phyloP scores from a whole-genome alignment of 805 yeast genomes.

The Hanseniaspora hatyaiensis region DNA sequence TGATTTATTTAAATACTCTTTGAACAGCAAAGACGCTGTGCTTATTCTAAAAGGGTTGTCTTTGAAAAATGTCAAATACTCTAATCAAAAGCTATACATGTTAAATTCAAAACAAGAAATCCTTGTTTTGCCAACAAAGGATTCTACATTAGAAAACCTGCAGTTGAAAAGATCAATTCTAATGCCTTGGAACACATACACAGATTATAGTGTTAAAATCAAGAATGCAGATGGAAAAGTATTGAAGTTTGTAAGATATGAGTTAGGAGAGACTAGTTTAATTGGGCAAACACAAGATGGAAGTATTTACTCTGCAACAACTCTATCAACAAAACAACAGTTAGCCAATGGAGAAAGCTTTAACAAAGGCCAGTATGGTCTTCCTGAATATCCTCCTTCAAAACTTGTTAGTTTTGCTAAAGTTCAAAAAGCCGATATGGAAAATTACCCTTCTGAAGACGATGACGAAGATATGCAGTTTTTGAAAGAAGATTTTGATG shows the following conservation, averaged over 20 bases:
- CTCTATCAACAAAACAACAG: background rate
- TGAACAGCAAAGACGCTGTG: constrained; percentile 27
- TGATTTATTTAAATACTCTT: constrained; percentile 59
- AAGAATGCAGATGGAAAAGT: constrained; percentile 8
- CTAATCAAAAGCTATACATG: constrained; percentile 45
- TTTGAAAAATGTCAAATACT: constrained; percentile 35
- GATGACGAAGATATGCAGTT: background rate
- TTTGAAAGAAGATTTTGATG: background rate
- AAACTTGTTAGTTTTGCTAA: constrained; percentile 18
- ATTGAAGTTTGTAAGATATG: constrained; percentile 35
- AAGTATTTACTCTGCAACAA: constrained; percentile 4
- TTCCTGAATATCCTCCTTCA: constrained; percentile 50
- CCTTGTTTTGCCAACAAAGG: constrained; percentile 28
- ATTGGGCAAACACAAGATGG: constrained; percentile 40
- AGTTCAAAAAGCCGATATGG: constrained; percentile 19
- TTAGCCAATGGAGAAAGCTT: constrained; percentile 37
- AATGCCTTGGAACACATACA: constrained; percentile 23
- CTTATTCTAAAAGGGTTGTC: constrained; percentile 38
- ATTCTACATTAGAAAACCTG: constrained; percentile 6
- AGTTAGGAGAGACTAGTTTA: constrained; percentile 58
- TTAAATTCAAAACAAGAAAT: constrained; percentile 27
- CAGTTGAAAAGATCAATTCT: constrained; percentile 20
- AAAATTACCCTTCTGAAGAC: constrained; percentile 16
- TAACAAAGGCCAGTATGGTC: constrained; percentile 71
- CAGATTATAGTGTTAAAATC: constrained; percentile 22